phyloP scores from a whole-genome alignment of 495 filamentous ascomycete species.

The Aspergillus bertholletiae region DNA sequence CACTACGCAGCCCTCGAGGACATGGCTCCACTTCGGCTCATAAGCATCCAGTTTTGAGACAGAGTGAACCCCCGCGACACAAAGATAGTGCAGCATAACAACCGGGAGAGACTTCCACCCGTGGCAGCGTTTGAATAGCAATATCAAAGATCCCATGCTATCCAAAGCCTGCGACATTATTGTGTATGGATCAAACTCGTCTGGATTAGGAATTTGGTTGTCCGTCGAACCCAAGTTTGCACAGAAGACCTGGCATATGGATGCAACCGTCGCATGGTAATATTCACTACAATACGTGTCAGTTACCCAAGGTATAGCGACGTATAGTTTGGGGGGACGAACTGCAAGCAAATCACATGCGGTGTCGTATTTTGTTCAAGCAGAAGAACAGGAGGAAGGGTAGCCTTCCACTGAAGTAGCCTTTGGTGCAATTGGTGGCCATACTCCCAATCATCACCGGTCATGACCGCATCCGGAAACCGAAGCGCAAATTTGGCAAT shows the following conservation, averaged over 20 bases:
- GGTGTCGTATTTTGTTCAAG: constrained; percentile 17
- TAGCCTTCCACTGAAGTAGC: constrained; percentile 11
- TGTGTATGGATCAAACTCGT: constrained; percentile 3
- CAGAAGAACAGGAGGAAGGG: constrained; percentile 9
- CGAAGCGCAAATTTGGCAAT: constrained; percentile 14
- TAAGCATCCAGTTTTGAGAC: constrained; percentile 12
- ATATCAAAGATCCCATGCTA: constrained; percentile 20
- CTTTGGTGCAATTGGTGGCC: constrained; percentile 8
- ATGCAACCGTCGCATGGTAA: constrained; percentile 18
- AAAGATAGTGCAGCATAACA: constrained; percentile 29
- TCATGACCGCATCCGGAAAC: constrained; percentile 7
- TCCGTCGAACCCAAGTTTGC: background rate
- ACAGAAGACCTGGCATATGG: constrained; percentile 12
- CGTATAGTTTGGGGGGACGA: background rate
- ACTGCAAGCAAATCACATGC: constrained; percentile 21
- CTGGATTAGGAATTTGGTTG: background rate
- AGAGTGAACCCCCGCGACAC: constrained; percentile 20
- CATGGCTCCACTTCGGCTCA: constrained; percentile 20
- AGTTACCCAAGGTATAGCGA: background rate
- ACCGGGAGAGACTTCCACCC: constrained; percentile 28
- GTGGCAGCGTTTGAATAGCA: constrained; percentile 19
- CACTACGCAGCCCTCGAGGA: constrained; percentile 24
- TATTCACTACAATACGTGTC: constrained; percentile 9
- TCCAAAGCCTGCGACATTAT: constrained; percentile 19
- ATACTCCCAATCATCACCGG: constrained; percentile 11